Evolutionary conservation across 148 eudicot genomes (phyloP), one percentile per base, ranked within the genome.

Genomic region (Chenopodium suecicum): DNA sequence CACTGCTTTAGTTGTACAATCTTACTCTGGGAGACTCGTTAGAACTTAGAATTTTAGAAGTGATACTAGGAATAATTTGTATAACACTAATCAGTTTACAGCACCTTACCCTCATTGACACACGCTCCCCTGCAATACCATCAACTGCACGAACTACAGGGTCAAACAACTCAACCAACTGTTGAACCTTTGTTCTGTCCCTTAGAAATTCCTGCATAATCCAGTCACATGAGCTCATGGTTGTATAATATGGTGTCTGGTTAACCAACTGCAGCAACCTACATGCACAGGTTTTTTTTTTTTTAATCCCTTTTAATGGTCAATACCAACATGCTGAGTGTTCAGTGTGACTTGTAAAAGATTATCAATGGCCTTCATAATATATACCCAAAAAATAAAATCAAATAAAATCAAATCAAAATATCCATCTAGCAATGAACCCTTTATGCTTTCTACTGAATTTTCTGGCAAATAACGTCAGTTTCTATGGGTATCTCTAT

Each of bases 51-150:
- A 41, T 4, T 41, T 41, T 41, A 41, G 44, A 41, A 41, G 46
- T 41, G 29, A 11, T 44, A n/a, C 2, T 10, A 72, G 23, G 9
- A 44, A 5, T 20, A 31, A 46, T 19, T 4, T 8, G 60, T 9
- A 27, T 50, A 50, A 66, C 19, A 67, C 2, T 16, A 80, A 48
- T 31, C 16, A 62, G 54, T 80, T 68, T 27, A 70, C 20, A 76
- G 78, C 58, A 73, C 63, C 67, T 86, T 89, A 95, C 99, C 90
- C 99, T 90, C 98, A 96, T 94, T 81, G 99, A 94, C 62, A 96
- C 98, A 31, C 91, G 91, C 81, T 96, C 99, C 81, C 99, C 99
- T 64, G 94, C 89, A 77, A 90, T 54, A 48, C 85, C 90, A 86
- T 96, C 99, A 79, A 94, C 90, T 63, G 83, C 90, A 48, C 95